Evolutionary conservation across 2,329 filamentous ascomycete genomes (phyloP).

Genomic region (Colletotrichum acutatum): DNA sequence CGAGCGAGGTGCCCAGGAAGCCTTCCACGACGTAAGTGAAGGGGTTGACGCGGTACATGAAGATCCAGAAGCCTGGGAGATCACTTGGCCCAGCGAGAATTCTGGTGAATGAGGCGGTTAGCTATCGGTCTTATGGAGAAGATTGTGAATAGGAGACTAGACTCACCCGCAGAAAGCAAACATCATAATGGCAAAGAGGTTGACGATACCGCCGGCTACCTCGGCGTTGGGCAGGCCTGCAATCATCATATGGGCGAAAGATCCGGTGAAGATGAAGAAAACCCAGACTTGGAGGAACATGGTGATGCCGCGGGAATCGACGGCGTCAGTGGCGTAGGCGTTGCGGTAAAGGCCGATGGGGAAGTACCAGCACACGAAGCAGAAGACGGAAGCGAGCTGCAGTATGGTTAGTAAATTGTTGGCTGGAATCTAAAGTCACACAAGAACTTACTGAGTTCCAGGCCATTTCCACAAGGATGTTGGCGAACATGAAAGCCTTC

Average conservation of each 20-base stretch:
- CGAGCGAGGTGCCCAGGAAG: slow-evolving; percentile 42
- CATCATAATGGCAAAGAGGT: slow-evolving; percentile 71
- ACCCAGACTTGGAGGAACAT: slow-evolving; percentile 72
- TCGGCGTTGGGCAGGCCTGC: slow-evolving; percentile 72
- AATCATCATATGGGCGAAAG: slow-evolving; percentile 74
- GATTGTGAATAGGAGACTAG: not conserved
- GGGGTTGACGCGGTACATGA: slow-evolving; percentile 39
- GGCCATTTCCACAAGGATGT: slow-evolving; percentile 71
- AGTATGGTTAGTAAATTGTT: not conserved
- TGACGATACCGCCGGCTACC: slow-evolving; percentile 72
- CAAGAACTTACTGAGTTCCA: slow-evolving; percentile 66
- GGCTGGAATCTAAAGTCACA: no score
- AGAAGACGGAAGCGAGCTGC: slow-evolving; percentile 56
- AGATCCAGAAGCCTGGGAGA: slow-evolving; percentile 37
- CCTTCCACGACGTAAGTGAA: slow-evolving; percentile 45
- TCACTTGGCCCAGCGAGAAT: slow-evolving; percentile 26
- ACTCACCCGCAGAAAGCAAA: slow-evolving; percentile 65
- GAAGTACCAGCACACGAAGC: slow-evolving; percentile 76
- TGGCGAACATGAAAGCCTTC: slow-evolving; percentile 74
- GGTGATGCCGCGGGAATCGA: slow-evolving; percentile 61
- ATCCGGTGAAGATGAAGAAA: slow-evolving; percentile 74
- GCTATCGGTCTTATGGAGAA: not conserved
- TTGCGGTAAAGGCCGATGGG: slow-evolving; percentile 73
- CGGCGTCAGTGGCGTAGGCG: slow-evolving; percentile 61
- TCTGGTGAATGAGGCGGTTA: slow-evolving; percentile 4